Evolutionary conservation across 2,329 filamentous ascomycete genomes (phyloP), one percentile per base, ranked within the genome.

Genomic region (Tolypocladium pustulatum): DNA sequence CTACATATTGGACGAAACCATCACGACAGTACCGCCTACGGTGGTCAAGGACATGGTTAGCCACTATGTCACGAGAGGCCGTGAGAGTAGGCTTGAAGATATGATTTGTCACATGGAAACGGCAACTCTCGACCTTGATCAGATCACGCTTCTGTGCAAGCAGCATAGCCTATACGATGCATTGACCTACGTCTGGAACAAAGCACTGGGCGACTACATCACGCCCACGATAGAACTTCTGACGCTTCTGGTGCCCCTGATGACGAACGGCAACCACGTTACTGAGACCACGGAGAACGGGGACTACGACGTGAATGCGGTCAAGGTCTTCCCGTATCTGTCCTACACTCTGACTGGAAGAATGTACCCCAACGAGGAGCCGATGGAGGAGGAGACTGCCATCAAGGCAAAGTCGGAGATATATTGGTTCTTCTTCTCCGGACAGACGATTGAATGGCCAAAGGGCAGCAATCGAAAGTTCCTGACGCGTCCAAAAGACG

Each of bases 181-280:
- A 2, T 82, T 97, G 59, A 91, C 95, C 51, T 97, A 97, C 70
- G 89, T 99, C 58, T 99, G 94, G 94, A 97, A 96, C 61, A 88
- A 90, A 71, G 91, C 91, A 3, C 77, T 99, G 34, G 78, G 80
- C 61, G 95, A 99, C 72, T 97, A 95, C 67, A 86, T 97, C 61
- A 95, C 92, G 1, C 93, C 94, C 1, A 78, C 97, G 59, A 87
- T 91, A 64, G 91, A 97, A 61, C 81, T 99, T 2, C 76, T 96
- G 55, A 77, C 82, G 17, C 77, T 97, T n/a, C 71, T 89, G 37
- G 75, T 81, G 64, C 83, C 78, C 34, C 72, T 82, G n/a, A 80
- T 81, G 72, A 78, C 80, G 65, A 80, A 80, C 58, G 80, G 80
- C 13, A 79, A 83, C 59, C 76, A 77, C 59, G 71, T 77, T 41